A percentile compares a stretch with the other conserved stretches of the same genome.
Conservation (phyloP, 179 eudicot genomes). For the Patellifolia procumbens region DNA sequence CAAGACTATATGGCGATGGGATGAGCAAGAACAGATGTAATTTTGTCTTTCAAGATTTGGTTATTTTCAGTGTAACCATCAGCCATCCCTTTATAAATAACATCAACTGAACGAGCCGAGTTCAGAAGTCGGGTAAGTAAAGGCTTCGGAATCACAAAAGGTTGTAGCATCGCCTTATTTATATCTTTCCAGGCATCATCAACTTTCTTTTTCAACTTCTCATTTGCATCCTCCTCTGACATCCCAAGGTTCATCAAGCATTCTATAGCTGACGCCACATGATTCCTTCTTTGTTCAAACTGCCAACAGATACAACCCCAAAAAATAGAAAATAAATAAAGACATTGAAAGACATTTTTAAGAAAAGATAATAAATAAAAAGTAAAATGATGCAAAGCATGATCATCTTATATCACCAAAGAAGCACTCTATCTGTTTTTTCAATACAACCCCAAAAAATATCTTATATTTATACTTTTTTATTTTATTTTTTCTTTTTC, state of each 20-base stretch:
- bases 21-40: too few relatives aligned
- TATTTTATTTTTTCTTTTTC: too few relatives aligned
- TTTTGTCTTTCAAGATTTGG: slow-evolving; percentile 14
- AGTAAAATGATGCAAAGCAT: too few relatives aligned
- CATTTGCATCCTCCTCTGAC: slow-evolving; percentile 29
- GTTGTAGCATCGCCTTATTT: slow-evolving; percentile 34
- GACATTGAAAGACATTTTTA: not conserved
- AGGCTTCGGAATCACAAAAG: slow-evolving; percentile 18
- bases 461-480: too few relatives aligned
- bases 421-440: too few relatives aligned
- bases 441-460: too few relatives aligned
- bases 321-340: too few relatives aligned
- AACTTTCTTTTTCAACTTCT: slow-evolving; percentile 32
- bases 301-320: too few relatives aligned
- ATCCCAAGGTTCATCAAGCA: slow-evolving; percentile 33
- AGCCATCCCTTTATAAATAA: slow-evolving; percentile 11
- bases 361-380: too few relatives aligned
- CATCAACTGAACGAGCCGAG: slow-evolving; percentile 21
- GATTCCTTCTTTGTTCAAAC: slow-evolving; percentile 39
- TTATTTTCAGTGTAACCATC: slow-evolving; percentile 28
- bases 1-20: too few relatives aligned
- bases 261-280: slow-evolving; percentile 41
- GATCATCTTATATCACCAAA: too few relatives aligned
- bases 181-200: too few relatives aligned
- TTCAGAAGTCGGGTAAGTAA: slow-evolving; percentile 21